These are phyloP conservation scores for Pilobolus umbonatus DNA, from an alignment of 192 early-diverging fungal species.

Conservation along the genomic window DNA sequence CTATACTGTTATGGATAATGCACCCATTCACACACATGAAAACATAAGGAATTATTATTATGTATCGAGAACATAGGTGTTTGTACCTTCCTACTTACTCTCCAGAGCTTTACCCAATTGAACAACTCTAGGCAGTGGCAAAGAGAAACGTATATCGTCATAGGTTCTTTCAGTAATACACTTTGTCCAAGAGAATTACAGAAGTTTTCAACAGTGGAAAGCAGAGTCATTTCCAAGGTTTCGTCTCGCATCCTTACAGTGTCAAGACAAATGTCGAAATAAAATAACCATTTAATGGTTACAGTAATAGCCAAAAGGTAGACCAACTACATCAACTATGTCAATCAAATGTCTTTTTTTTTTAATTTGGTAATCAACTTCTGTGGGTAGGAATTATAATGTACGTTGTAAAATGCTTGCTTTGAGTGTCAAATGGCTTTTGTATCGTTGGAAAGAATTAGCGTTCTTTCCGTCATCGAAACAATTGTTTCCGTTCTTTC, in stretches of 20 bases:
- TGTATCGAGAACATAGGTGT: neutral
- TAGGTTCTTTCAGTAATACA: constrained; percentile 14
- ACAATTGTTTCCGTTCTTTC: too few relatives aligned
- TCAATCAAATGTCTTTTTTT: too few relatives aligned
- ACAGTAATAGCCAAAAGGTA: neutral
- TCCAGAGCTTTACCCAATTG: constrained; percentile 2
- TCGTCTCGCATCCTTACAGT: constrained; percentile 14
- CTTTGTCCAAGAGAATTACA: constrained; percentile 13
- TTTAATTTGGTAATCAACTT: too few relatives aligned
- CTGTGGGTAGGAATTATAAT: neutral
- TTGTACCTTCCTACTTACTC: constrained; percentile 5
- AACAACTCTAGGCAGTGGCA: constrained; percentile 16
- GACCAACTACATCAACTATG: too few relatives aligned
- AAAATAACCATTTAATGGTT: constrained; percentile 6
- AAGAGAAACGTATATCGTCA: constrained; percentile 12
- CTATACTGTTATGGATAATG: constrained; percentile 7
- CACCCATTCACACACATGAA: constrained; percentile 9
- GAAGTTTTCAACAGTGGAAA: constrained; percentile 7
- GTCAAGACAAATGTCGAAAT: constrained; percentile 6
- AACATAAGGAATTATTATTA: constrained; percentile 2
- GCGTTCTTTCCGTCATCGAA: too few relatives aligned
- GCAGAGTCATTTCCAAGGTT: constrained; percentile 12
- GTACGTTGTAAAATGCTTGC: too few relatives aligned
- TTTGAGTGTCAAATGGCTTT: too few relatives aligned
- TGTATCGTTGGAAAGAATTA: too few relatives aligned